phyloP scores from a whole-genome alignment of 257 asterid genomes.

The Solanum sitiens region DNA sequence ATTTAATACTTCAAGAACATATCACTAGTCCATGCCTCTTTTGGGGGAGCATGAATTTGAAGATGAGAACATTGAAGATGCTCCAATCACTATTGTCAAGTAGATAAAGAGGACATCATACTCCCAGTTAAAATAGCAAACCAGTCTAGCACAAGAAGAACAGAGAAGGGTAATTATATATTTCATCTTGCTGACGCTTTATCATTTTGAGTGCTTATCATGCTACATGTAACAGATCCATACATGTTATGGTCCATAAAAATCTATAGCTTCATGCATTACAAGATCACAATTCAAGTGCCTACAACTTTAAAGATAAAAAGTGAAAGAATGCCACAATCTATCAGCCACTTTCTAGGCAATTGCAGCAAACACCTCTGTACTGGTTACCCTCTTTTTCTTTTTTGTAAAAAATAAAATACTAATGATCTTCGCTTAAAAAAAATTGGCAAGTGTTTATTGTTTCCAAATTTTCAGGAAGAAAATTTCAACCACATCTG shows the following conservation, averaged over 20 bases:
- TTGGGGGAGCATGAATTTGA: neutral
- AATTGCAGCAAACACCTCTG: neutral
- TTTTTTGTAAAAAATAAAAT: neutral
- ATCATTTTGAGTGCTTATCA: neutral
- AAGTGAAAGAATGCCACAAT: neutral
- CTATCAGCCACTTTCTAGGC: neutral
- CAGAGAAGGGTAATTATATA: neutral
- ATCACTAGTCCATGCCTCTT: neutral
- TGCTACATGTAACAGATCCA: neutral
- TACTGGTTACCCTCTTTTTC: neutral
- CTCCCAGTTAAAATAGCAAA: neutral
- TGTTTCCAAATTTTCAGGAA: neutral
- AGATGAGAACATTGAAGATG: neutral
- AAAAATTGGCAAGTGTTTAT: neutral
- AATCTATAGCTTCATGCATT: neutral
- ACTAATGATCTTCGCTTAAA: neutral
- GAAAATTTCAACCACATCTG: neutral
- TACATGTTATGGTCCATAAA: neutral
- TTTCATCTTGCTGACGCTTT: neutral
- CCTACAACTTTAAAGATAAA: neutral
- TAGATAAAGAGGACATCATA: neutral
- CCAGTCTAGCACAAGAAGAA: neutral
- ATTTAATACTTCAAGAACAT: neutral
- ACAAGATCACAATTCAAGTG: neutral
- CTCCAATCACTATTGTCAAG: neutral